A percentile compares a stretch with the other conserved stretches of the same genome.
These are phyloP conservation scores for Starmerella ratchasimensis DNA, from an alignment of 805 yeast genomes.

Conservation along the genomic window DNA sequence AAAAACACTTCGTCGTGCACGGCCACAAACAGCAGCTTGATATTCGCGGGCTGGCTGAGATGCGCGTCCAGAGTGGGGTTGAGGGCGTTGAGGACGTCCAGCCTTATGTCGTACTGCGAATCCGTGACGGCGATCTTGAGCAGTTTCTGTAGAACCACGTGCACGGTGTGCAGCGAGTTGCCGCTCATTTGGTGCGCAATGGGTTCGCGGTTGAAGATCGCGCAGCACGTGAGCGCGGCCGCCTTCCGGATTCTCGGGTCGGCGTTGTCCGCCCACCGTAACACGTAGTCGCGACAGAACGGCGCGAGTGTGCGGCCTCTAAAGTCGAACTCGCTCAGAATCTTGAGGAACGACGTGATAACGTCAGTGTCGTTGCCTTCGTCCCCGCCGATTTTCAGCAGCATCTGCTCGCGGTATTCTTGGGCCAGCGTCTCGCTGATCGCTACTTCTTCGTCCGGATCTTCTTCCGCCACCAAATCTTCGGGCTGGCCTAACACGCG, in stretches of 20 bases:
- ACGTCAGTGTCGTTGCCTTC: constrained; percentile 39
- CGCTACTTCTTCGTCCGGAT: constrained; percentile 5
- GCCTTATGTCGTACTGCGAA: constrained; percentile 69
- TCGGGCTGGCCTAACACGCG: constrained; percentile 74
- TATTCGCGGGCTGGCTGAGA: constrained; percentile 84
- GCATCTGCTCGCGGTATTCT: constrained; percentile 62
- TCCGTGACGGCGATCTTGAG: constrained; percentile 79
- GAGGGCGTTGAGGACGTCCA: constrained; percentile 61
- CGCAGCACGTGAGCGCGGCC: constrained; percentile 74
- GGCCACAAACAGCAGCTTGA: constrained; percentile 70
- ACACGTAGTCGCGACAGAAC: constrained; percentile 71
- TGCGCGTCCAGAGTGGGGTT: constrained; percentile 78
- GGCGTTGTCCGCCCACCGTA: constrained; percentile 71
- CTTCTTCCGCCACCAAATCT: constrained; percentile 5
- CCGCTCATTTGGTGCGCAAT: constrained; percentile 75
- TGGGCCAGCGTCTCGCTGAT: constrained; percentile 36
- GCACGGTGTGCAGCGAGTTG: constrained; percentile 66
- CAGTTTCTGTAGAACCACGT: constrained; percentile 69
- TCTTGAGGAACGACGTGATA: constrained; percentile 64
- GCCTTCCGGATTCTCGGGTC: constrained; percentile 65
- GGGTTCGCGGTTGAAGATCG: constrained; percentile 61
- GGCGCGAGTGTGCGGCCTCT: constrained; percentile 67
- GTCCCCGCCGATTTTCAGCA: constrained; percentile 51
- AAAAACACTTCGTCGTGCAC: constrained; percentile 81
- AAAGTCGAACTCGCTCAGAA: constrained; percentile 63